Base-by-base conservation (phyloP, 1,139 yeast genomes). In the Kurtzmaniella natalensis region DNA sequence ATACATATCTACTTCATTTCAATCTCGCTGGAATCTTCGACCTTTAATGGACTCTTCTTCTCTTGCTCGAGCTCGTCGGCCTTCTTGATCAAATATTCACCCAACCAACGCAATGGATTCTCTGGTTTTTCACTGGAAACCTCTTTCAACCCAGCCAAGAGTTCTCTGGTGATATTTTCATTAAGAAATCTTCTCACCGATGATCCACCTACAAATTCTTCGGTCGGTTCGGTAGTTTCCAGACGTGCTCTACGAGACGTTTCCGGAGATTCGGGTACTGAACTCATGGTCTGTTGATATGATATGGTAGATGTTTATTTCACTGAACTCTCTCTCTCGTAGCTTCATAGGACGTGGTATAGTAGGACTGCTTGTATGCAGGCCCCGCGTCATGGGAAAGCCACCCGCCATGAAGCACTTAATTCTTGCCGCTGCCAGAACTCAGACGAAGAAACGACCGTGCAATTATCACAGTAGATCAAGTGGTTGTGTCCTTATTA, bases 161-260 rank as follows among this genome's bases (percentile, higher is more conserved):
- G 55, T 18, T 75, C 74, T 14, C 73, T 75, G 0, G 95, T 83
- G 27, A 89, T 70, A 38, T 82, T 69, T 42, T 76, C 66, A 51
- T 88, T 86, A 40, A 89, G 65, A 69, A 88, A 89, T 46, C 72
- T 76, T 44, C 97, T 72, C 3, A 87, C 69, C 1, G 86, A 78
- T 0, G 95, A 84, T 0, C 96, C 96, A 11, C 92, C 94, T 7
- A 81, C 79, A 13, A 80, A 68, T 43, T 78, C 82, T 26, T 71
- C 67, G 13, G 64, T 54, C 2, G 69, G 71, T 15, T 28, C 30
- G 4, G 30, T 21, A 7, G 23, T 10, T 9, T 21, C 36, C 7
- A 35, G 18, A 4, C 26, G 26, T 10, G 26, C 26, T 6, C 31
- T 25, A 13, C 39, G 43, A 7, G 45, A 38, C 4, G 36, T 41